phyloP scores from a whole-genome alignment of 768 basidiomycete species.

The Hygrophorus russula region DNA sequence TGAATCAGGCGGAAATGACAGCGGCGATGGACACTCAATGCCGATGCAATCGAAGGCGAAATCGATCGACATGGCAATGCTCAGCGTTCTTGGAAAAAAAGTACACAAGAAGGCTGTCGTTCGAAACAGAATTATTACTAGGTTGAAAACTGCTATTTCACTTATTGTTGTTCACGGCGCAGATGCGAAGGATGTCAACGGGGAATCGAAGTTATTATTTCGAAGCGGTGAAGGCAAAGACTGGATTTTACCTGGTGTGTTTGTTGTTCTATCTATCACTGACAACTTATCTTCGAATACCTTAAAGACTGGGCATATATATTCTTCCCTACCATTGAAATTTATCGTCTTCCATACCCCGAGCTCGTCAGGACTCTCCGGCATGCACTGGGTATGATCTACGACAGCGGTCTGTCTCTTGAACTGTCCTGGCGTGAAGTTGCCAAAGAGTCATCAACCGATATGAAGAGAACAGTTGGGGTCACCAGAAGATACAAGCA shows the following conservation, averaged over 20 bases:
- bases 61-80: constrained; percentile 26
- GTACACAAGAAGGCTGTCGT: constrained; percentile 20
- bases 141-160: constrained; percentile 27
- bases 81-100: constrained; percentile 21
- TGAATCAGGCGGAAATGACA: neutral
- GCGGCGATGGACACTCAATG: too few relatives aligned
- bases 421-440: constrained; percentile 12
- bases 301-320: constrained; percentile 39
- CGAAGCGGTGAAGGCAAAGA: neutral
- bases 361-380: constrained; percentile 28
- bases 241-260: constrained; percentile 25
- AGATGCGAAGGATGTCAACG: constrained; percentile 11
- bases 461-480: too few relatives aligned
- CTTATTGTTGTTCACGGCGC: constrained; percentile 32
- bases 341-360: constrained; percentile 34
- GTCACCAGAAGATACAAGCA: too few relatives aligned
- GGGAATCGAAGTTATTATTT: constrained; percentile 5
- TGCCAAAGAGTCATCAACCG: too few relatives aligned
- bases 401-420: constrained; percentile 10
- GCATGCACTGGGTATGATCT: constrained; percentile 13
- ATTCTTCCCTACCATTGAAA: constrained; percentile 23
- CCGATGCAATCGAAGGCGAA: constrained; percentile 10
- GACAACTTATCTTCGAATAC: neutral
- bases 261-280: neutral
- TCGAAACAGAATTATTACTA: constrained; percentile 19